phyloP scores from a whole-genome alignment of 2,329 filamentous ascomycete species.

The Aspergillus sojae region DNA sequence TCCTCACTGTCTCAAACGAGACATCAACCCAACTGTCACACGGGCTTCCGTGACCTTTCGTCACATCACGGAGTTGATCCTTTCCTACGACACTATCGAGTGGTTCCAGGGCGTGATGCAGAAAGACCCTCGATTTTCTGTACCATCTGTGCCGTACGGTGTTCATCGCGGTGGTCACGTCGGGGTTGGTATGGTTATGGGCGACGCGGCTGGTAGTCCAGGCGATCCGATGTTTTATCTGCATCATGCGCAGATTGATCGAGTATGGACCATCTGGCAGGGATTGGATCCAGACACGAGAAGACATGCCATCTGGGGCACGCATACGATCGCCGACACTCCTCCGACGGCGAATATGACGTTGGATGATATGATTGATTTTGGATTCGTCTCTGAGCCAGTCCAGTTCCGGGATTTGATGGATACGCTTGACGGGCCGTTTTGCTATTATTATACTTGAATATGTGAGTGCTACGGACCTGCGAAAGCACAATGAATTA shows the following conservation, averaged over 20 bases:
- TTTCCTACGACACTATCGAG: conserved; percentile 9
- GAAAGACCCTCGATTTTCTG: neutral
- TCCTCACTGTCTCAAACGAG: conserved; percentile 10
- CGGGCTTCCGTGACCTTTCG: neutral
- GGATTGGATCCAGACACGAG: neutral
- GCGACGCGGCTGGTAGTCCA: conserved; percentile 9
- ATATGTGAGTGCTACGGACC: too few relatives aligned
- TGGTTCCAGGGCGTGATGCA: conserved; percentile 10
- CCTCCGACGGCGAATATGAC: conserved; percentile 10
- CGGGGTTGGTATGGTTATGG: conserved; percentile 4
- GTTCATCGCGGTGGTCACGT: conserved; percentile 10
- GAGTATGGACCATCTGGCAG: conserved; percentile 15
- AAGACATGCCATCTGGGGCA: conserved; percentile 8
- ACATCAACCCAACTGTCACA: conserved; percentile 5
- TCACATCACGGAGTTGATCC: conserved; percentile 2
- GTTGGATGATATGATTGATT: conserved; percentile 10
- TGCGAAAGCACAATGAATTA: neutral
- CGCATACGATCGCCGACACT: neutral
- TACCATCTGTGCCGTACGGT: neutral
- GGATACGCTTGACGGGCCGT: neutral
- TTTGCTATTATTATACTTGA: conserved; percentile 13
- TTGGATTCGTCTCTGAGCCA: conserved; percentile 2
- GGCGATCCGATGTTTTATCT: conserved; percentile 14
- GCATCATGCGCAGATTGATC: conserved; percentile 17
- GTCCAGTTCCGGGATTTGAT: conserved; percentile 6